Evolutionary conservation across 164 flowering plant genomes (phyloP), one percentile per base, ranked within the genome.

Genomic region (Vitis labrusca): DNA sequence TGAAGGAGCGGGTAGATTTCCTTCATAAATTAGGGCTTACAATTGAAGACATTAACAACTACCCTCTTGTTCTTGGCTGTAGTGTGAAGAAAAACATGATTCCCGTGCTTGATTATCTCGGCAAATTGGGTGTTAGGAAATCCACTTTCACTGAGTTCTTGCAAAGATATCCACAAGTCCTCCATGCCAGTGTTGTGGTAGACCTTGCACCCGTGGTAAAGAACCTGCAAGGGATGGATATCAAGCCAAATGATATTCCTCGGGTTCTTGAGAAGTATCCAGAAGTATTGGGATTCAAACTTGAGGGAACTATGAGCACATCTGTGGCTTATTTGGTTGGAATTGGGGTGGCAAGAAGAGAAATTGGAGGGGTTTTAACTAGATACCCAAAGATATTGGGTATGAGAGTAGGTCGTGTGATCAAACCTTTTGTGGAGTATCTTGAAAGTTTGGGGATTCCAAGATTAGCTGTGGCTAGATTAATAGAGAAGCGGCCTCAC

Each of bases 261-360:
- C 82, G 83, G 17, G 95, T 93, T 52, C 84, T 93, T 17, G 97
- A 92, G 88, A 87, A 29, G 64, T 92, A 96, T 66, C 98, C 98
- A 5, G 98, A 93, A 79, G 86, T 93, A 30, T 67, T 91, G 60
- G 99, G 99, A 14, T 96, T 91, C 68, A 96, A 93, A 81, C 95
- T 92, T 7, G 98, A 92, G 79, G 99, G 99, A 16, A 96, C 97
- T 44, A 93, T 96, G 98, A 96, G 99, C 72, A 96, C 98, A 5
- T 96, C 99, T 7, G 97, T 96, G 64, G 99, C 99, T 30, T 96
- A 89, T 81, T 81, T 96, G 81, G 90, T 96, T 69, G 94, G 94
- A 50, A 92, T 91, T 70, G 99, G 98, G n/a, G 95, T 93, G 12
- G 84, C 89, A 65, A 84, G 95, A 78, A 89, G 97, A 81, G 98